phyloP scores from a whole-genome alignment of 2,329 filamentous ascomycete genomes.

The Phoma sp. region DNA sequence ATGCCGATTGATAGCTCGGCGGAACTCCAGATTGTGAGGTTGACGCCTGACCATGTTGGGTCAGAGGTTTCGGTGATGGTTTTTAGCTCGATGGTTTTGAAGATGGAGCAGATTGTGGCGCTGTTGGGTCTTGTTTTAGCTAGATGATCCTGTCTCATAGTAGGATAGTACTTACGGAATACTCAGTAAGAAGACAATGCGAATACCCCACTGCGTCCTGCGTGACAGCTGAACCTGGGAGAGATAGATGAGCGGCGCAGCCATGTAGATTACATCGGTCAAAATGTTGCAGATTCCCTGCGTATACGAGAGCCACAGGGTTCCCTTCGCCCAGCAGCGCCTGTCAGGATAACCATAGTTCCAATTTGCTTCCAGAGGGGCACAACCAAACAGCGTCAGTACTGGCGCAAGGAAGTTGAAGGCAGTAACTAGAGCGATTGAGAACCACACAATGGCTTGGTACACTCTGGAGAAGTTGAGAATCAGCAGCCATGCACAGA shows the following conservation, averaged over 20 bases:
- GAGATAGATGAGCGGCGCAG: conserved; percentile 38
- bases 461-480: conserved; percentile 39
- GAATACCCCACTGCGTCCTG: conserved; percentile 38
- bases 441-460: conserved; percentile 34
- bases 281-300: conserved; percentile 39
- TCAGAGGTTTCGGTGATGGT: conserved; percentile 29
- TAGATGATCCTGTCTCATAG: too few relatives aligned
- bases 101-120: conserved; percentile 36
- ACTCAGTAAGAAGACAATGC: conserved; percentile 37
- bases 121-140: conserved; percentile 13
- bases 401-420: conserved; percentile 38
- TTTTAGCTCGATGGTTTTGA: conserved; percentile 37
- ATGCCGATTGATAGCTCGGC: conserved; percentile 33
- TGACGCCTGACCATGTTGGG: conserved; percentile 34
- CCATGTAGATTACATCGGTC: conserved; percentile 38
- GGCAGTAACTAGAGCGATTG: conserved; percentile 33
- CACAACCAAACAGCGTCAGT: conserved; percentile 34
- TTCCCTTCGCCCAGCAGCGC: conserved; percentile 33
- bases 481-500: conserved; percentile 38
- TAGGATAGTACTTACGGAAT: conserved; percentile 28
- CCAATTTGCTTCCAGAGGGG: conserved; percentile 38
- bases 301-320: conserved; percentile 30
- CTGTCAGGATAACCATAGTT: conserved; percentile 23
- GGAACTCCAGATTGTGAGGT: conserved; percentile 35
- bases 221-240: conserved; percentile 30